Evolutionary conservation across 306 rosid genomes (phyloP).

Genomic region (Coriaria nepalensis): DNA sequence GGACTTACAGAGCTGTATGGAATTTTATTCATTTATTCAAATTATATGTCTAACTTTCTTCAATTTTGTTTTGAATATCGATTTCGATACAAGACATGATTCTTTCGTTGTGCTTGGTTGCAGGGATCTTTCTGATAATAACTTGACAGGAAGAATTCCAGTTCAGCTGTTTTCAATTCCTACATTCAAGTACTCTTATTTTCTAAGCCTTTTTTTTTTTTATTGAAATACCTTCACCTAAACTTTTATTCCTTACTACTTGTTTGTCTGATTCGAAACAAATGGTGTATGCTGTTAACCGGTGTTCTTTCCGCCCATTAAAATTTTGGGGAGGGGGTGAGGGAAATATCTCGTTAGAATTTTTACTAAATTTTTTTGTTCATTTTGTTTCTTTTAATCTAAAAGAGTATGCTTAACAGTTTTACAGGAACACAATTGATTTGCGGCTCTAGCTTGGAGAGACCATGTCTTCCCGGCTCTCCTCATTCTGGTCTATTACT

Average conservation of each 20-base stretch:
- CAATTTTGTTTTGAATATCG: constrained; percentile 2
- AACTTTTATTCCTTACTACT: too few relatives aligned
- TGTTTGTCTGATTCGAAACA: too few relatives aligned
- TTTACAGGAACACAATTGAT: constrained; percentile 56
- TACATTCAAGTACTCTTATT: constrained; percentile 63
- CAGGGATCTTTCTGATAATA: constrained; percentile 87
- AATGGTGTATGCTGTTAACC: too few relatives aligned
- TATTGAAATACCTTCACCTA: too few relatives aligned
- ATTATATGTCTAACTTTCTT: constrained; percentile 6
- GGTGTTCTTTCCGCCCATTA: too few relatives aligned
- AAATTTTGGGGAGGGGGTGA: too few relatives aligned
- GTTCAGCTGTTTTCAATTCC: constrained; percentile 47
- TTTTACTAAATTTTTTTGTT: too few relatives aligned
- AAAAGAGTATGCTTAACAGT: too few relatives aligned
- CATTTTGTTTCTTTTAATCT: too few relatives aligned
- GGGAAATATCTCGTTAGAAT: too few relatives aligned
- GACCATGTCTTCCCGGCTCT: constrained; percentile 62
- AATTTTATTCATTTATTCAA: constrained; percentile 4
- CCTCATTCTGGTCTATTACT: constrained; percentile 43
- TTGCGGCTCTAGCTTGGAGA: constrained; percentile 53
- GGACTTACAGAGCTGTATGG: constrained; percentile 32
- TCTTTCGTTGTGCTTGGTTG: constrained; percentile 5
- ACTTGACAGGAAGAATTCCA: constrained; percentile 62
- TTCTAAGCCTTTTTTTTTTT: too few relatives aligned
- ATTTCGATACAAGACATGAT: constrained; percentile 12